Evolutionary conservation across 2,329 filamentous ascomycete species (phyloP), one percentile per base, ranked within the genome.

Genomic region (Aureobasidium sp.): DNA sequence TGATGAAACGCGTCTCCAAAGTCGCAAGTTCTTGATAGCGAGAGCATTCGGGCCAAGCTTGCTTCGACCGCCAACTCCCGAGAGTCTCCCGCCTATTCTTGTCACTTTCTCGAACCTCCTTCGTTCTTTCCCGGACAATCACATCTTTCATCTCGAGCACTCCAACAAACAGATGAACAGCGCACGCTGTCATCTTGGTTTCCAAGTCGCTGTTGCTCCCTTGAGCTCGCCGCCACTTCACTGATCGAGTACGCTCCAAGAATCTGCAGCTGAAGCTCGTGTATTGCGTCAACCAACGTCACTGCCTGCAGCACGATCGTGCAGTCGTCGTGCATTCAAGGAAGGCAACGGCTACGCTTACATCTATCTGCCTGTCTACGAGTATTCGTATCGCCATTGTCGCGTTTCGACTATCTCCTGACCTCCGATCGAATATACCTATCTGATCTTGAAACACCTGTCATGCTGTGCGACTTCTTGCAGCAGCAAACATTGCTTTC

Each of bases 401-500:
- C 35, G 6, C 1, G 1, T 9, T 17, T 31, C 8, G 15, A 29
- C 9, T 27, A 27, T 29, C 14, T 37, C 31, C 22, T 27, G 15
- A 40, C 19, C 33, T 29, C 9, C 22, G 22, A 22, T 22, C 5
- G 11, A 24, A 7, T 53, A 35, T 11, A 29, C 8, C 17, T 22
- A 27, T 39, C 35, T 24, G 49, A 19, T 39, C n/a, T 17, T 15
- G n/a, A 15, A 50, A 22, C 15, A 19, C 31, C 31, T 19, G 33
- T 19, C 22, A n/a, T 27, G 49, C 31, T 11, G 37, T 59, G 19
- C 31, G 19, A 17, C 7, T 59, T 48, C 45, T 39, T 29, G n/a
- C 40, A n/a, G 11, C 22, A 27, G 17, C 53, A 57, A 29, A 27
- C 42, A 31, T 15, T 60, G 57, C 57, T 60, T 60, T 50, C 57